Evolutionary conservation across 2,329 filamentous ascomycete genomes (phyloP).

Genomic region (Sphaerulina vaccinii): DNA sequence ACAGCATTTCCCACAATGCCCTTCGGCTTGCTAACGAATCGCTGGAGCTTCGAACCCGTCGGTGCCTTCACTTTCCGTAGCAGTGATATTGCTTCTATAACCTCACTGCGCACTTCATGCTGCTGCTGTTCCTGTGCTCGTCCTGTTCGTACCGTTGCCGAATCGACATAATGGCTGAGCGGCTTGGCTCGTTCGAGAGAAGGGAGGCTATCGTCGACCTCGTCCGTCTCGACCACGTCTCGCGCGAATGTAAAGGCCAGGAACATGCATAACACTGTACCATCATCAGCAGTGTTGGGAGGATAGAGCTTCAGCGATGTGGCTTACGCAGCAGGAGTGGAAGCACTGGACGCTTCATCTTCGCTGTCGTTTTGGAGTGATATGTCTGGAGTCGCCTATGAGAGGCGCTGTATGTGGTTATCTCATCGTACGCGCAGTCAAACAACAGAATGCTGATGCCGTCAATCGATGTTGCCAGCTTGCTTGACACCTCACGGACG

Average conservation of each 20-base stretch:
- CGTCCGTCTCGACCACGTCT: slow-evolving; percentile 9
- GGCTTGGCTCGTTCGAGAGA: slow-evolving; percentile 1
- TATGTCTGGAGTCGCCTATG: not conserved
- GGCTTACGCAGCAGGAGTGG: not conserved
- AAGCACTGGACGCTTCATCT: not conserved
- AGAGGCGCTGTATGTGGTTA: not conserved
- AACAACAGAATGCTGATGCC: too few species aligned
- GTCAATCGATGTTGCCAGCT: too few species aligned
- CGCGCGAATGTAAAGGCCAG: slow-evolving; percentile 21
- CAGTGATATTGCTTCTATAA: slow-evolving; percentile 42
- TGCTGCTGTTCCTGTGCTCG: slow-evolving; percentile 5
- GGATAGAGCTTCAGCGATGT: not conserved
- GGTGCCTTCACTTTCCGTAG: slow-evolving; percentile 45
- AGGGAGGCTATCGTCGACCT: slow-evolving; percentile 8
- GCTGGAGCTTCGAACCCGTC: slow-evolving; percentile 41
- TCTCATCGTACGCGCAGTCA: too few species aligned
- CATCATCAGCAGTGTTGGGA: not conserved
- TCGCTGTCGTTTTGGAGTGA: not conserved
- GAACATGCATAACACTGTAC: slow-evolving; percentile 20
- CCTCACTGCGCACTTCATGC: slow-evolving; percentile 17
- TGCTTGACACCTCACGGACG: too few species aligned
- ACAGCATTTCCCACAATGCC: slow-evolving; percentile 57
- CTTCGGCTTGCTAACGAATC: slow-evolving; percentile 50
- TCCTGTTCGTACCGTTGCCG: slow-evolving; percentile 11
- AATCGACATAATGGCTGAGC: slow-evolving; percentile 7